phyloP scores from a whole-genome alignment of 164 flowering plant species.

The Akebia trifoliata region DNA sequence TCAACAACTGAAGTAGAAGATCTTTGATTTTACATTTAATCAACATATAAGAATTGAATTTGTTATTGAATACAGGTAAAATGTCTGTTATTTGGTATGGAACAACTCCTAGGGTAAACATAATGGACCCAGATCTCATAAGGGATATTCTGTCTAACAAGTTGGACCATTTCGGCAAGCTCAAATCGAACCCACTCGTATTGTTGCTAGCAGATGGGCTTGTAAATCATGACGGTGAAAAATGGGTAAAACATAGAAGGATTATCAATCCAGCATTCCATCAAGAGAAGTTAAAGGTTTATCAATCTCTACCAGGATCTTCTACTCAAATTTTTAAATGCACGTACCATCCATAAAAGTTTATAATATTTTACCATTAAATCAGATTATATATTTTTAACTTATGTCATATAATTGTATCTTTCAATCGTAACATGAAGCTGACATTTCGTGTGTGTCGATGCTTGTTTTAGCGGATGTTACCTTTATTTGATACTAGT shows the following conservation, averaged over 20 bases:
- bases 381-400: too few species aligned
- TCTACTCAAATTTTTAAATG: too few species aligned
- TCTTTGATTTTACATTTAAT: too few species aligned
- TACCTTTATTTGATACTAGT: constrained; percentile 6
- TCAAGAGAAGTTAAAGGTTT: too few species aligned
- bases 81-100: constrained; percentile 8
- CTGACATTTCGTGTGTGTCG: neutral
- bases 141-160: constrained; percentile 6
- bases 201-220: too few species aligned
- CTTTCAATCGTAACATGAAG: too few species aligned
- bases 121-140: constrained; percentile 2
- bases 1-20: too few species aligned
- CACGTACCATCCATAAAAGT: too few species aligned
- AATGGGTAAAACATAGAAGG: constrained; percentile 26
- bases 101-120: constrained; percentile 3
- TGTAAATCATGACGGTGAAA: constrained; percentile 10
- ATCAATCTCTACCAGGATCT: too few species aligned
- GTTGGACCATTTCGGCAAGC: neutral
- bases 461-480: constrained; percentile 6
- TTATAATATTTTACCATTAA: too few species aligned
- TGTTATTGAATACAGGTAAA: constrained; percentile 16
- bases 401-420: neutral
- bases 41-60: too few species aligned
- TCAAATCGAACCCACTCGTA: too few species aligned
- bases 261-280: constrained; percentile 26